phyloP scores from a whole-genome alignment of 768 basidiomycete genomes.

The Boletellus ananiceps region DNA sequence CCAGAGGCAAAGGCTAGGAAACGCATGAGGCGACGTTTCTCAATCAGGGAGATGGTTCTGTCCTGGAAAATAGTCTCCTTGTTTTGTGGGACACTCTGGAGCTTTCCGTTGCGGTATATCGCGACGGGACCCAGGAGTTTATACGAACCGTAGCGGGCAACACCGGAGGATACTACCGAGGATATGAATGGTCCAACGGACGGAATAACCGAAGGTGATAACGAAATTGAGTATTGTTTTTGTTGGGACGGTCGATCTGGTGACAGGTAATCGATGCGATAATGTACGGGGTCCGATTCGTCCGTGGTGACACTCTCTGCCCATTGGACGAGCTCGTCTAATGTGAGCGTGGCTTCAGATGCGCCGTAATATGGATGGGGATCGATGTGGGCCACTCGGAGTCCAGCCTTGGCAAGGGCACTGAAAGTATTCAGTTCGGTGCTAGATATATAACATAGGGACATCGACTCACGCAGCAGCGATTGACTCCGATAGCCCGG shows the following conservation, averaged over 20 bases:
- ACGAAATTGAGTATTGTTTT: slow-evolving; percentile 79
- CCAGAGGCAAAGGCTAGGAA: slow-evolving; percentile 79
- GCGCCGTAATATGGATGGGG: slow-evolving; percentile 81
- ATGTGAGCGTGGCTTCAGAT: slow-evolving; percentile 72
- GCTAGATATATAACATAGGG: neutral
- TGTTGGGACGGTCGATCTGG: slow-evolving; percentile 46
- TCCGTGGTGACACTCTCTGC: slow-evolving; percentile 36
- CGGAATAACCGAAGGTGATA: slow-evolving; percentile 79
- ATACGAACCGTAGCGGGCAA: slow-evolving; percentile 89
- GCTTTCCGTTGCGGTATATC: slow-evolving; percentile 46
- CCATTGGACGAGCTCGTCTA: slow-evolving; percentile 79
- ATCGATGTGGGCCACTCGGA: slow-evolving; percentile 86
- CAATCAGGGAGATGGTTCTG: slow-evolving; percentile 66
- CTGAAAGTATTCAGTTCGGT: slow-evolving; percentile 37
- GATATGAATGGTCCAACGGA: slow-evolving; percentile 76
- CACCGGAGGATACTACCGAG: slow-evolving; percentile 74
- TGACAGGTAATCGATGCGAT: slow-evolving; percentile 39
- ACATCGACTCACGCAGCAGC: slow-evolving; percentile 69
- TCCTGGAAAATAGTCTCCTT: slow-evolving; percentile 94
- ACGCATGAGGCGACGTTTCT: slow-evolving; percentile 90
- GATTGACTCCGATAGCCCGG: slow-evolving; percentile 83
- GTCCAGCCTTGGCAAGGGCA: slow-evolving; percentile 83
- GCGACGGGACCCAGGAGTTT: slow-evolving; percentile 70
- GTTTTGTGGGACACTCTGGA: slow-evolving; percentile 75
- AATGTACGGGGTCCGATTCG: slow-evolving; percentile 8